Percentiles rank a stretch among this genome's conserved stretches.
These are phyloP conservation scores for Tephrocybe sp. DNA, from an alignment of 768 basidiomycete genomes.

Conservation along the genomic window DNA sequence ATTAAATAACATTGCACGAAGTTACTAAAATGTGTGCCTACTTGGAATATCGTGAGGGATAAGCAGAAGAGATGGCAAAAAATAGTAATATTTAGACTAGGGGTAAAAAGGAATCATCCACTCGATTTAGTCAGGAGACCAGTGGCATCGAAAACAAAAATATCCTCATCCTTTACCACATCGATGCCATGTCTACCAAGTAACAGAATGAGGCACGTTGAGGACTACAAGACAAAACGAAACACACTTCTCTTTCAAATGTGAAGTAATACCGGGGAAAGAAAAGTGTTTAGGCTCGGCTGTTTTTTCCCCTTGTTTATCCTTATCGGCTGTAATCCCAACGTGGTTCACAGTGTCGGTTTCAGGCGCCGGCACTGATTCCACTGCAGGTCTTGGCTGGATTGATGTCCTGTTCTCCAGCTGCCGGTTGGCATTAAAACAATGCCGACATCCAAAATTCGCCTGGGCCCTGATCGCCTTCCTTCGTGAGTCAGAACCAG, in stretches of 20 bases:
- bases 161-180: constrained; percentile 49
- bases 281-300: constrained; percentile 24
- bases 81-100: no score
- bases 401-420: not conserved
- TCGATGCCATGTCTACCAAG: not conserved
- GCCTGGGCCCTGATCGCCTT: constrained; percentile 30
- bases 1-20: no score
- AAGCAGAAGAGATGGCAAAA: no score
- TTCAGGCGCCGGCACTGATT: not conserved
- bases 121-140: not conserved
- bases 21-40: no score
- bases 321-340: not conserved
- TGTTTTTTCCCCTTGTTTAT: no score
- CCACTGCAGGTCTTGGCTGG: not conserved
- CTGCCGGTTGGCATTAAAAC: constrained; percentile 20
- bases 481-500: constrained; percentile 17
- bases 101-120: no score
- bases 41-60: no score
- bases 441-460: constrained; percentile 56
- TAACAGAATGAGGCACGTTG: no score
- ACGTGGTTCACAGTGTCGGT: not conserved
- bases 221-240: no score
- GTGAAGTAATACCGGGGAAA: constrained; percentile 61
- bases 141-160: constrained; percentile 27
- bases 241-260: constrained; percentile 59